Evolutionary conservation across 2,329 filamentous ascomycete species (phyloP).

Genomic region (Paecilomyces niveus): DNA sequence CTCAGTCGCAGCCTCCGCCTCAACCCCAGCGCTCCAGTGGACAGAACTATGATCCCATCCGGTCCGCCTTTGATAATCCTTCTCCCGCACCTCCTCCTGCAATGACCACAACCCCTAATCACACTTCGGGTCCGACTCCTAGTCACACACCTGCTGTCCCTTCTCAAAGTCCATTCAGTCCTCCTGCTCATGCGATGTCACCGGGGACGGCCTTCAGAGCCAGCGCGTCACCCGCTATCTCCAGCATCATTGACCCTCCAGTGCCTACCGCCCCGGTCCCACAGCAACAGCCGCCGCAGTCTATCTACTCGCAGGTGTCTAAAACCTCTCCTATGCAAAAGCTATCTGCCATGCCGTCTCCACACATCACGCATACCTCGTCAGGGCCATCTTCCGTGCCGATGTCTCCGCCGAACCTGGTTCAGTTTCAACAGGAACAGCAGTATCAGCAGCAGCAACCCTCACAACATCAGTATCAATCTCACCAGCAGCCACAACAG

Average conservation of each 20-base stretch:
- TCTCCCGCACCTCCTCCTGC: constrained; percentile 29
- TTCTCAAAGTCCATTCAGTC: constrained; percentile 32
- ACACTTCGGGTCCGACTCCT: constrained; percentile 42
- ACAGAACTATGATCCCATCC: constrained; percentile 83
- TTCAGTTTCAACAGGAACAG: constrained; percentile 2
- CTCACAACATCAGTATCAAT: constrained; percentile 10
- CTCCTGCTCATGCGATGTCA: constrained; percentile 41
- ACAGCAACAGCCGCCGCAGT: constrained; percentile 11
- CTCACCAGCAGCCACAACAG: constrained; percentile 12
- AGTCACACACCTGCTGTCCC: constrained; percentile 63
- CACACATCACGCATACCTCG: constrained; percentile 1
- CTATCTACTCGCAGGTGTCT: constrained; percentile 9
- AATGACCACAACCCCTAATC: constrained; percentile 24
- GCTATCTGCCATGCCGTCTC: constrained; percentile 4
- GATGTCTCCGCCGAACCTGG: background rate
- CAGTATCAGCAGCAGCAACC: constrained; percentile 9
- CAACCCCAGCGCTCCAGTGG: constrained; percentile 57
- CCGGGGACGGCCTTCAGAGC: constrained; percentile 54
- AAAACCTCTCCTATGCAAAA: constrained; percentile 14
- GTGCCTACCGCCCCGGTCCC: constrained; percentile 25
- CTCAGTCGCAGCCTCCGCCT: constrained; percentile 30
- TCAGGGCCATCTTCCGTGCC: constrained; percentile 1
- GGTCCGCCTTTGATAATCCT: constrained; percentile 54
- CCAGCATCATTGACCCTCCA: constrained; percentile 75
- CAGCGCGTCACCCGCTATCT: constrained; percentile 87